These are phyloP conservation scores for Penicillium oxalicum DNA, from an alignment of 2,329 filamentous ascomycete species.

Conservation along the genomic window DNA sequence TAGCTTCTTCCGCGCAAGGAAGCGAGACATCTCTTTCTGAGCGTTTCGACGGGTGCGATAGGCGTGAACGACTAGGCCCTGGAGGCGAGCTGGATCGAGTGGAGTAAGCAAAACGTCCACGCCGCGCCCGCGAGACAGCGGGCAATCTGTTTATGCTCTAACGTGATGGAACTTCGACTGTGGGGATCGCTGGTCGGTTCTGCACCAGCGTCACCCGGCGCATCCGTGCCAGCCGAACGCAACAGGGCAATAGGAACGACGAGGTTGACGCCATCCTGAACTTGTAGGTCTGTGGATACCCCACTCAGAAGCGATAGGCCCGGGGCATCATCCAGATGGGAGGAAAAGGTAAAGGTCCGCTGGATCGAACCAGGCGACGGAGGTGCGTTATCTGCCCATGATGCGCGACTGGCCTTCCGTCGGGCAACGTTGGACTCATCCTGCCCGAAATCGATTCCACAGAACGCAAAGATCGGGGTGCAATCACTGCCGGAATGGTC, in stretches of 20 bases:
- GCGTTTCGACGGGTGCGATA: slow-evolving; percentile 77
- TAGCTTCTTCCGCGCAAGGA: slow-evolving; percentile 65
- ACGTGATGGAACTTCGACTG: slow-evolving; percentile 28
- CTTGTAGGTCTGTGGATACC: slow-evolving; percentile 46
- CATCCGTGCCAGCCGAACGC: slow-evolving; percentile 24
- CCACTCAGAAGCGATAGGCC: slow-evolving; percentile 45
- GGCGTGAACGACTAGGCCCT: slow-evolving; percentile 72
- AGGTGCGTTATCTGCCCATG: slow-evolving; percentile 25
- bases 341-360: slow-evolving; percentile 39
- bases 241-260: slow-evolving; percentile 47
- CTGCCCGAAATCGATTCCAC: slow-evolving; percentile 44
- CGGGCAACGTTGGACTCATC: slow-evolving; percentile 33
- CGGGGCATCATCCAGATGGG: slow-evolving; percentile 43
- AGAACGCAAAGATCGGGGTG: slow-evolving; percentile 51
- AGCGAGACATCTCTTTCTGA: slow-evolving; percentile 63
- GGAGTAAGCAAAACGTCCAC: slow-evolving; percentile 81
- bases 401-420: slow-evolving; percentile 26
- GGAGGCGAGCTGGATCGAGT: slow-evolving; percentile 65
- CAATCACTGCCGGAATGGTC: slow-evolving; percentile 42
- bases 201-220: slow-evolving; percentile 7
- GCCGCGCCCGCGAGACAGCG: slow-evolving; percentile 75
- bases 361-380: slow-evolving; percentile 30
- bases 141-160: slow-evolving; percentile 52
- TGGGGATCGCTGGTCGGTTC: slow-evolving; percentile 19
- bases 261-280: slow-evolving; percentile 45